These are phyloP conservation scores for Cryptococcus jaspeensis DNA, from an alignment of 1,284 basidiomycete genomes.

Conservation along the genomic window DNA sequence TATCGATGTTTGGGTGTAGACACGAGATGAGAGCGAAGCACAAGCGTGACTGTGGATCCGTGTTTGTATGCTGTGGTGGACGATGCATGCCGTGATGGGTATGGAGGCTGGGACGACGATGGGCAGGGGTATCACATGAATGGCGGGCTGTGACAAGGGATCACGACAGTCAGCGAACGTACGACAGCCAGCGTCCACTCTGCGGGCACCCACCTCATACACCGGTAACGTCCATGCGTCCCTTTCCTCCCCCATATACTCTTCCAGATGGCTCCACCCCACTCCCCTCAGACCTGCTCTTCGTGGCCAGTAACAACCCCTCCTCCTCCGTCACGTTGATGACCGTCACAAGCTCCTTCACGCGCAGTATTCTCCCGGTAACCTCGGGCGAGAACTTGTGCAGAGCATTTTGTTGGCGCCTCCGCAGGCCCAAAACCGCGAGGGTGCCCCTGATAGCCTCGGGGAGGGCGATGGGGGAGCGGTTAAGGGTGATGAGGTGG, in stretches of 20 bases:
- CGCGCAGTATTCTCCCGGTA: slow-evolving; percentile 54
- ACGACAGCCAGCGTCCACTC: too few species aligned
- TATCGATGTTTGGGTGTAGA: too few species aligned
- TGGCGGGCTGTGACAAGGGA: neutral
- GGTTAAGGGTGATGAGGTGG: slow-evolving; percentile 55
- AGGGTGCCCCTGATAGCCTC: slow-evolving; percentile 48
- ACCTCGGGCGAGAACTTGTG: slow-evolving; percentile 47
- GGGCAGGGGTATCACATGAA: neutral
- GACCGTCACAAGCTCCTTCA: slow-evolving; percentile 58
- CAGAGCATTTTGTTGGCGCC: slow-evolving; percentile 54
- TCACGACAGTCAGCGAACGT: neutral
- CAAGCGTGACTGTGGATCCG: too few species aligned
- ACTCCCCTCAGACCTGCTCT: slow-evolving; percentile 37
- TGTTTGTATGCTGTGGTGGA: too few species aligned
- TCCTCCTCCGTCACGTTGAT: slow-evolving; percentile 51
- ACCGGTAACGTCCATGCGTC: neutral
- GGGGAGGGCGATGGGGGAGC: slow-evolving; percentile 56
- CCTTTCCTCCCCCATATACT: slow-evolving; percentile 32
- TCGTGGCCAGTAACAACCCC: slow-evolving; percentile 25
- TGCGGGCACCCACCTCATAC: neutral
- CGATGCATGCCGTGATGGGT: too few species aligned
- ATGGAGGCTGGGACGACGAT: too few species aligned
- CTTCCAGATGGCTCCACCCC: slow-evolving; percentile 39
- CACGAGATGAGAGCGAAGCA: too few species aligned
- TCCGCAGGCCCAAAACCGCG: slow-evolving; percentile 51